A percentile compares a stretch with the other conserved stretches of the same genome.
Conservation (phyloP, 805 yeast species). For the Pichia sporocuriosa region DNA sequence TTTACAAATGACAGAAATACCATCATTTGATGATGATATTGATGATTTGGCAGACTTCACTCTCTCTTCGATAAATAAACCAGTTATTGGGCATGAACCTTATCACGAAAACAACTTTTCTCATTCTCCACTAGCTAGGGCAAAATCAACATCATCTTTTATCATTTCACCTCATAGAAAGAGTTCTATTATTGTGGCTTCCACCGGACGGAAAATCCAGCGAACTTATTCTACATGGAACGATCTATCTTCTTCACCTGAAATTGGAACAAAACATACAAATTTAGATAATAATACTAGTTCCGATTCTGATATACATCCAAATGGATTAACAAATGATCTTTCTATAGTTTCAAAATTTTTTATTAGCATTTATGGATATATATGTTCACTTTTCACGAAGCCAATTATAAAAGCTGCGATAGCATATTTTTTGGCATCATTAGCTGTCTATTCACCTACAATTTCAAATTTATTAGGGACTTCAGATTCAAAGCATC, state of each 20-base stretch:
- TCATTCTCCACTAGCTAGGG: neutral
- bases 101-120: too few species aligned
- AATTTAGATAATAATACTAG: neutral
- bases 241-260: conserved; percentile 9
- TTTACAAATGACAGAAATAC: neutral
- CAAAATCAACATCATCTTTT: conserved; percentile 16
- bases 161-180: conserved; percentile 17
- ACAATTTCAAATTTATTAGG: conserved; percentile 50
- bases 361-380: neutral
- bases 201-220: conserved; percentile 34
- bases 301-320: neutral
- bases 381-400: conserved; percentile 3
- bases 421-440: conserved; percentile 66
- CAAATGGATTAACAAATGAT: neutral
- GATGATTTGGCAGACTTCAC: too few species aligned
- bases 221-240: conserved; percentile 27
- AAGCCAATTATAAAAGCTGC: conserved; percentile 47
- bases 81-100: too few species aligned
- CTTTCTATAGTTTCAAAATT: neutral
- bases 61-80: too few species aligned
- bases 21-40: neutral
- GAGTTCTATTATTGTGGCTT: conserved; percentile 39
- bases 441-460: conserved; percentile 59
- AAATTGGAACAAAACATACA: conserved; percentile 8
- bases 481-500: conserved; percentile 65